phyloP scores from a whole-genome alignment of 306 rosid genomes.

The Cucurbita argyrosperma region DNA sequence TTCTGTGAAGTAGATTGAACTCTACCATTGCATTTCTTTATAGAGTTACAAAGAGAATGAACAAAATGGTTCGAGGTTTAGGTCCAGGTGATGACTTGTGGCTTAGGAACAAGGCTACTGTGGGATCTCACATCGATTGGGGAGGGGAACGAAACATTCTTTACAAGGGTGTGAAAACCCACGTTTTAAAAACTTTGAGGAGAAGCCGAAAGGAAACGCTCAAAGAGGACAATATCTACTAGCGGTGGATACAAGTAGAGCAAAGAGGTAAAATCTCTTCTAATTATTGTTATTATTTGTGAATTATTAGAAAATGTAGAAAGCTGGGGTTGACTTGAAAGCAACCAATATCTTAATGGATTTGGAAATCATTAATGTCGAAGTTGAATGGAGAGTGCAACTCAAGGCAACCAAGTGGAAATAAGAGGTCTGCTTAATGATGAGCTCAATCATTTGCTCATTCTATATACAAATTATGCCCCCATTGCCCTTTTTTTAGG shows the following conservation, averaged over 20 bases:
- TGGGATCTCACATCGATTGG: too few species aligned
- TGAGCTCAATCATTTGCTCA: neutral
- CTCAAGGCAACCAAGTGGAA: constrained; percentile 12
- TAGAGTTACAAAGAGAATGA: neutral
- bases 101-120: neutral
- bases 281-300: neutral
- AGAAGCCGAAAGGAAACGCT: too few species aligned
- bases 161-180: too few species aligned
- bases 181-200: too few species aligned
- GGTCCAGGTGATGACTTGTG: neutral
- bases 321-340: neutral
- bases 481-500: neutral
- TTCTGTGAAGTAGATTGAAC: neutral
- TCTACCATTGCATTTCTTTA: neutral
- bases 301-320: neutral
- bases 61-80: neutral
- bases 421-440: constrained; percentile 16
- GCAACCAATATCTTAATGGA: neutral
- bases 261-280: too few species aligned
- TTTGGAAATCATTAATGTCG: constrained; percentile 15
- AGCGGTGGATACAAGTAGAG: neutral
- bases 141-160: too few species aligned
- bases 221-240: too few species aligned
- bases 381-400: constrained; percentile 9
- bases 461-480: neutral